Percentiles rank a stretch among this genome's conserved stretches.
Evolutionary conservation across 345 rosid genomes (phyloP).

Genomic region (Syzygium grande): DNA sequence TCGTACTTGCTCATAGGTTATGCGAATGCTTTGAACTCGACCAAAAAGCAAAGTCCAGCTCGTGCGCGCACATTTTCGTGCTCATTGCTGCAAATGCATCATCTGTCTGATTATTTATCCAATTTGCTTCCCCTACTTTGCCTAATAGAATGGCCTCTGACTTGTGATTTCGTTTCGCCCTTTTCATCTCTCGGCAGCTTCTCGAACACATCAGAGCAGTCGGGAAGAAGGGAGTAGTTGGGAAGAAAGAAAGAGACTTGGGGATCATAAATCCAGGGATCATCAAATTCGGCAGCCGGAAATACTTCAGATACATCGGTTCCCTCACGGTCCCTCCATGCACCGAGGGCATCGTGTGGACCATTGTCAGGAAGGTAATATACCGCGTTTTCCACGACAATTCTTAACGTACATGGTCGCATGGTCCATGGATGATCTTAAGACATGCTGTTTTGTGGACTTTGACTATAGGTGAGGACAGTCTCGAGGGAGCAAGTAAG

Average conservation of each 20-base stretch:
- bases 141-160: neutral
- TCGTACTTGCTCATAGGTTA: neutral
- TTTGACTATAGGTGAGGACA: conserved; percentile 45
- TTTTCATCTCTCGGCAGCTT: conserved; percentile 18
- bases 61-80: neutral
- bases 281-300: conserved; percentile 36
- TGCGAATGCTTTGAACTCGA: neutral
- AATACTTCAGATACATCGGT: conserved; percentile 59
- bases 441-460: neutral
- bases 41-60: neutral
- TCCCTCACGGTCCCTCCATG: conserved; percentile 75
- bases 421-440: neutral
- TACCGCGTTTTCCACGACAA: neutral
- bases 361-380: conserved; percentile 34
- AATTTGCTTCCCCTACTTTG: neutral
- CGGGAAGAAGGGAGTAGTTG: conserved; percentile 4
- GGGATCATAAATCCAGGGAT: conserved; percentile 48
- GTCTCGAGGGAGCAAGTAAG: conserved; percentile 50
- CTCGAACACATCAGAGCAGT: conserved; percentile 18
- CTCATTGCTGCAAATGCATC: neutral
- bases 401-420: neutral
- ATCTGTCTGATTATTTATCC: neutral
- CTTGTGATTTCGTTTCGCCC: neutral
- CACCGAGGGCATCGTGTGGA: conserved; percentile 74
- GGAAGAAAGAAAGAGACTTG: neutral